Evolutionary conservation across 73 alveolate genomes (phyloP).

Genomic region (Effrenium voratum): DNA sequence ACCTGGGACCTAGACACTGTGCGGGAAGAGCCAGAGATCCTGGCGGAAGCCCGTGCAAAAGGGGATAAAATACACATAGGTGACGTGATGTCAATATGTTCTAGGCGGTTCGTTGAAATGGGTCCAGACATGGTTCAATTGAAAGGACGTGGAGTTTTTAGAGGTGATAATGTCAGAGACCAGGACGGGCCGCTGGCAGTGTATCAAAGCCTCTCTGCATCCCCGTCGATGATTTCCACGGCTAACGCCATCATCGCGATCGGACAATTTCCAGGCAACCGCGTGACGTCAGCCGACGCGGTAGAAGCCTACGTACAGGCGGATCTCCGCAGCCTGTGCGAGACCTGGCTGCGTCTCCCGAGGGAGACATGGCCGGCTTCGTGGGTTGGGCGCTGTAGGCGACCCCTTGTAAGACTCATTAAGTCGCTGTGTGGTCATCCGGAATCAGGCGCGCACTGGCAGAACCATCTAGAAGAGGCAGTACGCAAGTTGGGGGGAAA

Average conservation of each 20-base stretch:
- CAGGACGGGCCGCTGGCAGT: not conserved
- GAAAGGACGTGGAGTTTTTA: not conserved
- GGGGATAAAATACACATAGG: not conserved
- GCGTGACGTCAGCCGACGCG: not conserved
- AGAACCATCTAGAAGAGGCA: no score
- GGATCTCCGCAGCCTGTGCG: not conserved
- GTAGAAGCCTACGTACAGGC: slow-evolving; percentile 1
- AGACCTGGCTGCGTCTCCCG: slow-evolving; percentile 17
- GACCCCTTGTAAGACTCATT: not conserved
- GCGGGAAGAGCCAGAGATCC: not conserved
- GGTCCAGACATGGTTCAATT: not conserved
- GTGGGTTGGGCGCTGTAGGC: not conserved
- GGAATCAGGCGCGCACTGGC: not conserved
- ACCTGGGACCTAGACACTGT: not conserved
- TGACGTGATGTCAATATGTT: not conserved
- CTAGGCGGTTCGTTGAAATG: not conserved
- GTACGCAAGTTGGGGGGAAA: no score
- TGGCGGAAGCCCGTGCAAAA: not conserved
- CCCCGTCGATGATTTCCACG: not conserved
- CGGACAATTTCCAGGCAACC: not conserved
- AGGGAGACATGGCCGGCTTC: not conserved
- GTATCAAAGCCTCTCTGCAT: not conserved
- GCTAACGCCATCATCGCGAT: not conserved
- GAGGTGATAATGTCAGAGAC: not conserved
- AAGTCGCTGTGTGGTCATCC: not conserved